These are phyloP conservation scores for Cyanidioschyzon merolae DNA, from an alignment of 23 red algal genomes.

Conservation along the genomic window DNA sequence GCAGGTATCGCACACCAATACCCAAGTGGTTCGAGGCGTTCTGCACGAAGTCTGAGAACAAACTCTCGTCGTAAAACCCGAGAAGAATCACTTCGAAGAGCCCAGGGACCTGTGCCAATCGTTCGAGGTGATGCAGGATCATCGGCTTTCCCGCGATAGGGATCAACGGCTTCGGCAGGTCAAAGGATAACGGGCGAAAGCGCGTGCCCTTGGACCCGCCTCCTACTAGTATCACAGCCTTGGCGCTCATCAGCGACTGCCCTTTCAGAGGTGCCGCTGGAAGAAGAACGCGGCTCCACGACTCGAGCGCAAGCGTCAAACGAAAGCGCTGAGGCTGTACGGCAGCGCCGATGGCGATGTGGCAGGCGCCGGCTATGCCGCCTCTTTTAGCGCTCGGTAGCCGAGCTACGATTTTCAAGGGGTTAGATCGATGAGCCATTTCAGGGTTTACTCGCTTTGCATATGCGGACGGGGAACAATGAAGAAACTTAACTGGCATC, in stretches of 20 bases:
- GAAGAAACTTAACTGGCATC: too few relatives aligned
- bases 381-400: too few relatives aligned
- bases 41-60: conserved; percentile 29
- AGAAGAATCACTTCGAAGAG: conserved; percentile 27
- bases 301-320: too few relatives aligned
- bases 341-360: too few relatives aligned
- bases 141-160: conserved; percentile 34
- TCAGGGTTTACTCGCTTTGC: too few relatives aligned
- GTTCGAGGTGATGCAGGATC: conserved; percentile 35
- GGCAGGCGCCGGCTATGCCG: too few relatives aligned
- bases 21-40: not conserved
- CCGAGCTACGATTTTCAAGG: too few relatives aligned
- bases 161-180: conserved; percentile 37
- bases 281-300: too few relatives aligned
- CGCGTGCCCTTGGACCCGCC: conserved; percentile 37
- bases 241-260: conserved; percentile 8
- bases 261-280: not conserved
- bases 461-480: too few relatives aligned
- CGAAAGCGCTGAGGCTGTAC: too few relatives aligned
- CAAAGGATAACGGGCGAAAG: conserved; percentile 37
- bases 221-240: conserved; percentile 31
- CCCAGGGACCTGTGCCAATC: conserved; percentile 13
- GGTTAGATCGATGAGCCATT: too few relatives aligned
- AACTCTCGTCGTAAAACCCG: conserved; percentile 32
- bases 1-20: conserved; percentile 24